A percentile compares a stretch with the other conserved stretches of the same genome.
Evolutionary conservation across 306 rosid genomes (phyloP).

Genomic region (Vicia faba): DNA sequence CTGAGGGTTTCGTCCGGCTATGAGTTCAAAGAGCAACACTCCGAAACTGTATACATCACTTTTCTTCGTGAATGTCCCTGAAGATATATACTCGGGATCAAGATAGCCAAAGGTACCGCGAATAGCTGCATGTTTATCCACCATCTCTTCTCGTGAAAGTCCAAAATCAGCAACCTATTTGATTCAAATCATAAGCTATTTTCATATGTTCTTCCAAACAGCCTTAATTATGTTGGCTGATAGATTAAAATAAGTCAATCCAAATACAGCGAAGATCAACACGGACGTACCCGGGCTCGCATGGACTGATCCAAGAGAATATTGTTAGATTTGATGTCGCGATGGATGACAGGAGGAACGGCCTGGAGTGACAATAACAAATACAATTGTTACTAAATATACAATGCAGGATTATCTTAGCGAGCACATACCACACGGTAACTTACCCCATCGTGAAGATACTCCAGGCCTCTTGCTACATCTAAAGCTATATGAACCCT

Average conservation of each 20-base stretch:
- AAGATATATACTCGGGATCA: slow-evolving; percentile 91
- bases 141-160: slow-evolving; percentile 96
- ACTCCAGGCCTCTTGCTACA: slow-evolving; percentile 94
- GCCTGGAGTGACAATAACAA: slow-evolving; percentile 60
- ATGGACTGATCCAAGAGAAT: slow-evolving; percentile 87
- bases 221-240: no score
- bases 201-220: no score
- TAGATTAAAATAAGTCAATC: background rate
- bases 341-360: slow-evolving; percentile 92
- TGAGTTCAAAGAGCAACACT: slow-evolving; percentile 89
- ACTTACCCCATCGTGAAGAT: slow-evolving; percentile 98
- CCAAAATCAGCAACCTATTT: slow-evolving; percentile 96
- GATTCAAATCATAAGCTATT: slow-evolving; percentile 21
- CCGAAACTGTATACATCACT: slow-evolving; percentile 98
- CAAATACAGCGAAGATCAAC: background rate
- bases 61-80: slow-evolving; percentile 90
- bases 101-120: slow-evolving; percentile 95
- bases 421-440: slow-evolving; percentile 11
- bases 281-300: slow-evolving; percentile 82
- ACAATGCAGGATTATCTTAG: slow-evolving; percentile 26
- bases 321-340: slow-evolving; percentile 90
- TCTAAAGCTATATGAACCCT: slow-evolving; percentile 87
- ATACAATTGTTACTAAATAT: slow-evolving; percentile 15
- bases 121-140: slow-evolving; percentile 76
- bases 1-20: slow-evolving; percentile 95